Base-by-base conservation (phyloP, 148 eudicot species). In the Rhododendron ovatum region DNA sequence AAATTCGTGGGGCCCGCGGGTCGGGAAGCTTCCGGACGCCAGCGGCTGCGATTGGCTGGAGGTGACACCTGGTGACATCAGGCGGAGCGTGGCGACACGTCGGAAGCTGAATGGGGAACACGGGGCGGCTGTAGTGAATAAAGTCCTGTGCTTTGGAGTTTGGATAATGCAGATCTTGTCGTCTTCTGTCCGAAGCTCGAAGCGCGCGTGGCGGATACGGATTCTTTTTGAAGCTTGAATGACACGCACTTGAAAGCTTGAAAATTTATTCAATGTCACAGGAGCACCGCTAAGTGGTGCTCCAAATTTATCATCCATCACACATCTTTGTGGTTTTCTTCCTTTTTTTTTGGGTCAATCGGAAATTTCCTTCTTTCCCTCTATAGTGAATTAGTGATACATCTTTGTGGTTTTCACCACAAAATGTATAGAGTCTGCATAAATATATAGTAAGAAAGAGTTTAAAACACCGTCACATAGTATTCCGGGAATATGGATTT, bases 1-100 rank as follows among this genome's bases (percentile, higher is more conserved):
- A 78, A 78, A 78, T 78, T 39, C 50, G 81, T 78, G 81, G 81
- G 81, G 48, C 81, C 81, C 50, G 53, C 15, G 14, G 26, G 28
- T 78, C 81, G 81, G 33, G 81, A 78, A 78, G 50, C 0, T 78
- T 78, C 53, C 0, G 51, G 51, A 45, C 14, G 81, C 14, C 4
- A 22, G 28, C 51, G 30, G 81, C 81, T 43, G 51, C 15, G 81
- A 78, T 78, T 78, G 81, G 51, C 81, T 24, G 81, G 12, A 10
- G 4, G 3, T 43, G 81, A 24, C 81, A 78, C 30, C 2, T 78
- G 81, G n/a, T 18, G 50, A 43, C 50, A 43, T 78, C 53, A 13
- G 2, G 45, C 28, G 81, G 28, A 3, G 53, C 37, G 2, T 24
- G 30, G n/a, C 24, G 50, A 78, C 81, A 78, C 81, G 81, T 39